These are phyloP conservation scores for Aspergillus cavernicola DNA, from an alignment of 495 filamentous ascomycete species.

Conservation along the genomic window DNA sequence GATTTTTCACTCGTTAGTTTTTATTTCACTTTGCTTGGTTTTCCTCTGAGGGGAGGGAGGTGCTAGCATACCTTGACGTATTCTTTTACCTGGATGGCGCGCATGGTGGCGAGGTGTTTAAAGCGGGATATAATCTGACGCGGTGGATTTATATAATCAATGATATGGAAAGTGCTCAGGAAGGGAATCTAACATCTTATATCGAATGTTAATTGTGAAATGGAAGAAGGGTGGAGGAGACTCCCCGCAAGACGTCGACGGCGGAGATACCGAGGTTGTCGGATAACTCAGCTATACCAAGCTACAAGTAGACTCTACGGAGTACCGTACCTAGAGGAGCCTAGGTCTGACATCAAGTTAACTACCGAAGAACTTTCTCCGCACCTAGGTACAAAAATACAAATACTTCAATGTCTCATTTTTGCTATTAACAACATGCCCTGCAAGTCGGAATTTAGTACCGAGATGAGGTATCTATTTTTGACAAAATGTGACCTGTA, in stretches of 20 bases:
- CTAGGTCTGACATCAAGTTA: too few species aligned
- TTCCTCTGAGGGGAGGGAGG: neutral
- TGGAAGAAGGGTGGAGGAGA: neutral
- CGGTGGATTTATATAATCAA: too few species aligned
- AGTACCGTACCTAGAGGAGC: too few species aligned
- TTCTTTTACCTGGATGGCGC: slow-evolving; percentile 74
- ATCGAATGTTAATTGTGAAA: neutral
- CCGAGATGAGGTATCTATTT: slow-evolving; percentile 12
- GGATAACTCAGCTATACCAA: slow-evolving; percentile 16
- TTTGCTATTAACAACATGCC: neutral
- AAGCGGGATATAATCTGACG: too few species aligned
- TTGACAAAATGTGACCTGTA: slow-evolving; percentile 2
- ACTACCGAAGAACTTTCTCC: too few species aligned
- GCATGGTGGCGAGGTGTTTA: slow-evolving; percentile 53
- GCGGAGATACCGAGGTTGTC: slow-evolving; percentile 17
- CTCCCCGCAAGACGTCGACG: neutral
- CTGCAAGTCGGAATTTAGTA: slow-evolving; percentile 9
- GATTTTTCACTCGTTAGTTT: neutral
- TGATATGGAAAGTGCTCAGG: neutral
- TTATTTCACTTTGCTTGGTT: neutral
- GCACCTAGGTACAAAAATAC: too few species aligned
- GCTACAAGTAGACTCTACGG: too few species aligned
- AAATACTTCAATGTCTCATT: too few species aligned
- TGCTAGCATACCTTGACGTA: slow-evolving; percentile 75
- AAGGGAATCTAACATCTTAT: neutral